Conservation (phyloP, 2,329 filamentous ascomycete species). For the Blumeriella jaapii region DNA sequence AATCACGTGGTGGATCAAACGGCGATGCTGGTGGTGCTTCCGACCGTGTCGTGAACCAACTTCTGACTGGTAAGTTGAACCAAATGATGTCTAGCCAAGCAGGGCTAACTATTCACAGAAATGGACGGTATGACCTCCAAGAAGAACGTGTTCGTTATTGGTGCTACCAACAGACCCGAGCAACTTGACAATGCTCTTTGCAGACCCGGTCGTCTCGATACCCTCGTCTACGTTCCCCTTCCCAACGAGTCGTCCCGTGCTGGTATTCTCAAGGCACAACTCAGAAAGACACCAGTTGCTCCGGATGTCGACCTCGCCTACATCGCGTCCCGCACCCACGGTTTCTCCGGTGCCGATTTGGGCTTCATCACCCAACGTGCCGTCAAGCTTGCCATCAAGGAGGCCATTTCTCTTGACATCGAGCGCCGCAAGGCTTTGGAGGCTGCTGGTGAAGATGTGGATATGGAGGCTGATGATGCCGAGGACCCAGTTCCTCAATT, state of each 20-base stretch:
- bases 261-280: slow-evolving; percentile 86
- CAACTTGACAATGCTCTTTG: slow-evolving; percentile 96
- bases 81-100: slow-evolving; percentile 3
- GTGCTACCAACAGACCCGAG: slow-evolving; percentile 96
- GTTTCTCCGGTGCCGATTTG: slow-evolving; percentile 98
- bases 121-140: slow-evolving; percentile 99
- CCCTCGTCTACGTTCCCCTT: slow-evolving; percentile 93
- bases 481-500: slow-evolving; percentile 95
- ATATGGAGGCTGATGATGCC: slow-evolving; percentile 69
- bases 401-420: slow-evolving; percentile 82
- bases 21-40: slow-evolving; percentile 97
- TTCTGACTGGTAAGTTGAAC: slow-evolving; percentile 68
- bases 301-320: slow-evolving; percentile 76
- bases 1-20: slow-evolving; percentile 92
- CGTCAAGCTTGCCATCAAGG: slow-evolving; percentile 98
- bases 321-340: slow-evolving; percentile 95
- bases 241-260: slow-evolving; percentile 85
- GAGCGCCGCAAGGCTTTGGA: slow-evolving; percentile 83
- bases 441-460: slow-evolving; percentile 66
- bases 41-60: slow-evolving; percentile 99
- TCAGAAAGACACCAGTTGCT: slow-evolving; percentile 93
- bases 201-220: slow-evolving; percentile 97
- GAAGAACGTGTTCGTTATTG: slow-evolving; percentile 99
- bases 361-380: slow-evolving; percentile 98
- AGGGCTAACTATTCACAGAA: slow-evolving; percentile 47